Evolutionary conservation across 192 early-diverging fungal species (phyloP).

Genomic region (Phlyctochytrium planicorne): DNA sequence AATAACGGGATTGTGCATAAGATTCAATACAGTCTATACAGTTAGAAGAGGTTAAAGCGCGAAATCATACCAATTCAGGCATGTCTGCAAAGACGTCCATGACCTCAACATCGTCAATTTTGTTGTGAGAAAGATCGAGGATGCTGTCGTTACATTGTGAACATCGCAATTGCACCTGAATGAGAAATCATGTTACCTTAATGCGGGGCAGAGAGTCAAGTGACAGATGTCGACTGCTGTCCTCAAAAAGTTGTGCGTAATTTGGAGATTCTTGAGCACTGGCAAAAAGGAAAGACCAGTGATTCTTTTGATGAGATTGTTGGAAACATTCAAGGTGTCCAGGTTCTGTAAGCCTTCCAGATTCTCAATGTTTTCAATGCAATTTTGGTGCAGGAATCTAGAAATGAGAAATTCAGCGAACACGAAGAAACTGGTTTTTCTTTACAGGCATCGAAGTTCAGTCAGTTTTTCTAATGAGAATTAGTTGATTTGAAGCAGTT

Average conservation of each 20-base stretch:
- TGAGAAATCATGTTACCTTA: slow-evolving; percentile 25
- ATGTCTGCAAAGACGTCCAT: slow-evolving; percentile 49
- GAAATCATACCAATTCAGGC: slow-evolving; percentile 53
- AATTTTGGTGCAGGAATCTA: slow-evolving; percentile 61
- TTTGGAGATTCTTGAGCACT: slow-evolving; percentile 49
- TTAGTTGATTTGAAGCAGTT: too few species aligned
- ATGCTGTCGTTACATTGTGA: too few species aligned
- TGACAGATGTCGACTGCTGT: slow-evolving; percentile 40
- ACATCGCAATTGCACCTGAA: too few species aligned
- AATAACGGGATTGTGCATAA: slow-evolving; percentile 60
- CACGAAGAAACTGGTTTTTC: background rate
- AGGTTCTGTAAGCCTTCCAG: slow-evolving; percentile 35
- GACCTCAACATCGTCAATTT: slow-evolving; percentile 54
- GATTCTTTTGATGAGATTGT: slow-evolving; percentile 57
- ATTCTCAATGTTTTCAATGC: slow-evolving; percentile 50
- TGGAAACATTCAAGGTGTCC: slow-evolving; percentile 55
- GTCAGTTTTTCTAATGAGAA: slow-evolving; percentile 28
- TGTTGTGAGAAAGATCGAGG: slow-evolving; percentile 54
- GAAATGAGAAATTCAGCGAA: background rate
- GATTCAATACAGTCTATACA: slow-evolving; percentile 54
- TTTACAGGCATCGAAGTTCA: slow-evolving; percentile 53
- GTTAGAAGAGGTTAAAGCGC: slow-evolving; percentile 1
- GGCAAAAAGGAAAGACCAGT: slow-evolving; percentile 23
- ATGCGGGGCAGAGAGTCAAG: slow-evolving; percentile 33
- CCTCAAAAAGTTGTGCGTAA: slow-evolving; percentile 52